Base-by-base conservation (phyloP, 202 grass and related monocot genomes). In the Panicum virgatum region DNA sequence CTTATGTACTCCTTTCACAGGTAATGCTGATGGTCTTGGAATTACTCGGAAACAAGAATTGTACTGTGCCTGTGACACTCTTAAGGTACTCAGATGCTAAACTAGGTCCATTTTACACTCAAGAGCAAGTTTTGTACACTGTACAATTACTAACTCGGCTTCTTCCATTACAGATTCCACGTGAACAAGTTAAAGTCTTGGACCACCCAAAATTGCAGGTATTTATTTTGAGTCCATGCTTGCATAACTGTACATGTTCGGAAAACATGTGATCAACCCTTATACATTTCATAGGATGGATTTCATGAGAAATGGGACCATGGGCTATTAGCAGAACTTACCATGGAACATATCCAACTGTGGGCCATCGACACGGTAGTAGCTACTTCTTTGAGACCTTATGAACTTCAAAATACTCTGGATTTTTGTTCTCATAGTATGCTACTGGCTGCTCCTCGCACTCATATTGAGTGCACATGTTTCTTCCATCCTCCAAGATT, bases 11-110 rank as follows among this genome's bases (percentile, higher is more conserved):
- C 4, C 15, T 74, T 75, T 18, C 36, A 42, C 77, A 98, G 96
- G 96, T 65, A 90, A 98, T 61, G 96, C 88, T 40, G 92, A 98
- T 88, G 96, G 96, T 79, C 57, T 93, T 44, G 96, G 96, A 71
- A 83, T 87, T 86, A 87, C 20, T 75, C 87, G 92, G 32, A 86
- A 79, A 70, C 84, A 93, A 76, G 96, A 98, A 82, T 20, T 98
- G 27, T 93, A 90, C 65, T 66, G 20, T 46, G 96, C 92, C 19
- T 93, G 92, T 70, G 63, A 61, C 29, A 69, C 87, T 80, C 65
- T 93, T 75, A 90, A 98, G 81, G 96, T 98, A 72, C 69, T 71
- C 26, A 27, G 22, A 71, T 73, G 44, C 51, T 86, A 22, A 23
- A 26, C 54, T 76, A 29, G 32, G 26, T 71, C 44, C 46, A 57